Percentiles rank a stretch among this genome's conserved stretches.
These are phyloP conservation scores for Claviceps sp. DNA, from an alignment of 2,329 filamentous ascomycete genomes.

Conservation along the genomic window DNA sequence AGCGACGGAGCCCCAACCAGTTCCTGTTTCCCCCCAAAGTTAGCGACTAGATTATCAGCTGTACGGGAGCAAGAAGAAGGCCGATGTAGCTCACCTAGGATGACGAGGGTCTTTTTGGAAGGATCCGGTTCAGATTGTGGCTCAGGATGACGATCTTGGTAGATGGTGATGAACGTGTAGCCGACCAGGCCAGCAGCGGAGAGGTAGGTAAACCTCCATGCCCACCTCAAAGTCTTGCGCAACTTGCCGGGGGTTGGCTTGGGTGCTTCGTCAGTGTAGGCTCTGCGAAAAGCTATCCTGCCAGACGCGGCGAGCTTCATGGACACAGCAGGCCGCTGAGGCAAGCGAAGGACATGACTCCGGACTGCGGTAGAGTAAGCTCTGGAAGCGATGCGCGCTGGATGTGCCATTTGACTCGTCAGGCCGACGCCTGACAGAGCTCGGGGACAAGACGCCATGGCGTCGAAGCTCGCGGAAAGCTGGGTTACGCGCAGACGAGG, in stretches of 20 bases:
- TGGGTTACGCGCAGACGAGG: background rate
- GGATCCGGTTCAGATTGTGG: constrained; percentile 72
- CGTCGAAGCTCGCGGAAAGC: constrained; percentile 5
- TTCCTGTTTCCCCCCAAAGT: constrained; percentile 44
- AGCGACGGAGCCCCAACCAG: constrained; percentile 90
- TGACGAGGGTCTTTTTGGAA: constrained; percentile 89
- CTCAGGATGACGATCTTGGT: constrained; percentile 64
- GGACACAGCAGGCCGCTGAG: constrained; percentile 18
- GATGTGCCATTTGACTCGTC: constrained; percentile 17
- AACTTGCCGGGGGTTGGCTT: constrained; percentile 46
- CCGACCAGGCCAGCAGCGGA: constrained; percentile 55
- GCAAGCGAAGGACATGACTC: constrained; percentile 10
- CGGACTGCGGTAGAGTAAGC: constrained; percentile 21
- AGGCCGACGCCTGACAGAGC: constrained; percentile 24
- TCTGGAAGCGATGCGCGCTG: constrained; percentile 18
- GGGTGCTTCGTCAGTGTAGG: constrained; percentile 38
- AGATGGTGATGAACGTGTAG: constrained; percentile 70
- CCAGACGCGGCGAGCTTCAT: constrained; percentile 22
- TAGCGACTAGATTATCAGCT: constrained; percentile 1
- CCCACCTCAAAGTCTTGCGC: constrained; percentile 57
- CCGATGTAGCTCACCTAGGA: constrained; percentile 56
- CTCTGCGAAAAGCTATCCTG: constrained; percentile 28
- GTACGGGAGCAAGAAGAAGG: background rate
- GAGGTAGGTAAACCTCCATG: constrained; percentile 73
- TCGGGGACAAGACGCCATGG: constrained; percentile 34